These are phyloP conservation scores for Rhododendron williamsianum DNA, from an alignment of 148 eudicot species.

Conservation along the genomic window DNA sequence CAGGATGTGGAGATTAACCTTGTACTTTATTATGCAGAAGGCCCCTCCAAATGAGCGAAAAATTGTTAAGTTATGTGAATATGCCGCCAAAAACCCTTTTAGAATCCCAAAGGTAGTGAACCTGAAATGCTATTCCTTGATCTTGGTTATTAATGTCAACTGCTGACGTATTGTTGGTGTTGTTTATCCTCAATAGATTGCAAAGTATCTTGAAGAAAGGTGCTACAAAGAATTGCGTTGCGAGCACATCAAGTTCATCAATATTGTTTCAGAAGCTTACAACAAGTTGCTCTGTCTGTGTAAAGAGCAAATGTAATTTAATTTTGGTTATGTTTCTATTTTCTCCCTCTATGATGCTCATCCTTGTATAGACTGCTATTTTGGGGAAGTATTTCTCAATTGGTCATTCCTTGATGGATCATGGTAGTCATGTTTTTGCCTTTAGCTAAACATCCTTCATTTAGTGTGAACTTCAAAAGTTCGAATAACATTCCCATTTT, in stretches of 20 bases:
- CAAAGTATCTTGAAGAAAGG: conserved; percentile 83
- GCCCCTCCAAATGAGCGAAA: conserved; percentile 66
- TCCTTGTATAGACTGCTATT: neutral
- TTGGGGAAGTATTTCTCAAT: neutral
- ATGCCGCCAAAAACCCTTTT: conserved; percentile 91
- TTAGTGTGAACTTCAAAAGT: neutral
- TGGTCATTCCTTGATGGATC: neutral
- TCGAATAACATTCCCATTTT: neutral
- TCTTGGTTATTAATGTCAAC: neutral
- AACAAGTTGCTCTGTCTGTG: conserved; percentile 68
- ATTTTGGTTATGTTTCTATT: neutral
- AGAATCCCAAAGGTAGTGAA: conserved; percentile 79
- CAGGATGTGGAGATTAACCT: conserved; percentile 8
- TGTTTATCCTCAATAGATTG: conserved; percentile 42
- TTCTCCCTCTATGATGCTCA: neutral
- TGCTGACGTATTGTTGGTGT: conserved; percentile 5
- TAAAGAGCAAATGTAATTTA: conserved; percentile 75
- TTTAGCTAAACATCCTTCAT: neutral
- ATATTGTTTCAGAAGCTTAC: conserved; percentile 56
- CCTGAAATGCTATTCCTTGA: neutral
- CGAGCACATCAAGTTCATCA: conserved; percentile 58
- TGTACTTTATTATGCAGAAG: conserved; percentile 42
- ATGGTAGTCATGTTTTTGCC: neutral
- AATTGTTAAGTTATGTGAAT: conserved; percentile 86
- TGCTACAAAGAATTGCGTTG: conserved; percentile 77